Conservation (phyloP, 192 early-diverging fungal species). For the Gamsiella multidivaricata region DNA sequence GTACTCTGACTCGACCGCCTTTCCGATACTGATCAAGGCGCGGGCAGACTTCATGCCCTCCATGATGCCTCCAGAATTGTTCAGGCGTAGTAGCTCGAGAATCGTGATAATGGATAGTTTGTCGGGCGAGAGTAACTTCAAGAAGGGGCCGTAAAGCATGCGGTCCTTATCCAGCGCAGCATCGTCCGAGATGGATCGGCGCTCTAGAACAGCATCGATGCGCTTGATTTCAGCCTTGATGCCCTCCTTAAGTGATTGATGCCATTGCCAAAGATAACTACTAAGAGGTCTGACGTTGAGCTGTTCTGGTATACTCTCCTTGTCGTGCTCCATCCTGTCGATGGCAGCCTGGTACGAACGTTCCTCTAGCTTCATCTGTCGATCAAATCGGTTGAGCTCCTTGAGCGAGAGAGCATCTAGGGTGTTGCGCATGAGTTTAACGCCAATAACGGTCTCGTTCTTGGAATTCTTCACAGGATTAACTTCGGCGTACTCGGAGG, state of each 20-base stretch:
- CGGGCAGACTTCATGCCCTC: conserved; percentile 69
- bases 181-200: conserved; percentile 17
- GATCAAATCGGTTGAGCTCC: conserved; percentile 71
- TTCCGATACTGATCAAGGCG: conserved; percentile 72
- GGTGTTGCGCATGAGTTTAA: conserved; percentile 77
- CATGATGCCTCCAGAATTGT: conserved; percentile 58
- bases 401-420: conserved; percentile 67
- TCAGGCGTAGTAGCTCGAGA: conserved; percentile 77
- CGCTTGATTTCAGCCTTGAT: conserved; percentile 77
- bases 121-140: conserved; percentile 71
- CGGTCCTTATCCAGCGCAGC: conserved; percentile 63
- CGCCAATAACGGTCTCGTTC: conserved; percentile 71
- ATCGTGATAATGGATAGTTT: conserved; percentile 89
- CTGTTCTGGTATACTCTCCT: conserved; percentile 65
- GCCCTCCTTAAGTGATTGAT: conserved; percentile 71
- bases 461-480: conserved; percentile 23
- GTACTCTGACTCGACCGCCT: conserved; percentile 85
- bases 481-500: conserved; percentile 18
- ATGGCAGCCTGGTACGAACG: conserved; percentile 81
- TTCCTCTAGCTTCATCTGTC: conserved; percentile 86
- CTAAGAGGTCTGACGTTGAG: conserved; percentile 67
- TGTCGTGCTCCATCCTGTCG: conserved; percentile 68
- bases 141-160: conserved; percentile 68
- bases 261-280: conserved; percentile 78
- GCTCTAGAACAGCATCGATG: conserved; percentile 54